These are phyloP conservation scores for Podaxis mareebaensis DNA, from an alignment of 768 basidiomycete species.

Conservation along the genomic window DNA sequence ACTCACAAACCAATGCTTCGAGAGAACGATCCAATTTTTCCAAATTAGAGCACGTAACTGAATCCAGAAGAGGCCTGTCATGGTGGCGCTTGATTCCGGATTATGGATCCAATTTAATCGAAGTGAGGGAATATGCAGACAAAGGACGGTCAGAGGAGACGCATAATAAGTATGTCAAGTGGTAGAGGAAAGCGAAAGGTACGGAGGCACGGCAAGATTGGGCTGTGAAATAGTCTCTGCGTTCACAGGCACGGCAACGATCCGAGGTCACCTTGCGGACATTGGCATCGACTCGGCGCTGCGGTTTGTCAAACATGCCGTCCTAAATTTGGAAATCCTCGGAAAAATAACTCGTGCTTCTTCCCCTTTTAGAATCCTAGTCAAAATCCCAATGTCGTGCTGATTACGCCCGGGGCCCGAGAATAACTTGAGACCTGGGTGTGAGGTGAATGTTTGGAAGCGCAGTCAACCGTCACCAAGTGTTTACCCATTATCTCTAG, in stretches of 20 bases:
- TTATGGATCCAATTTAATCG: background rate
- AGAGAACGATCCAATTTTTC: conserved; percentile 78
- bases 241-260: background rate
- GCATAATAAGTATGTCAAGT: background rate
- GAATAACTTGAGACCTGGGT: background rate
- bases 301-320: background rate
- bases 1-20: conserved; percentile 64
- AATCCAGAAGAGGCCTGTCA: conserved; percentile 51
- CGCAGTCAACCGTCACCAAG: background rate
- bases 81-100: conserved; percentile 14
- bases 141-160: background rate
- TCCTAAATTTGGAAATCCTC: background rate
- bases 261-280: background rate
- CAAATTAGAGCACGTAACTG: conserved; percentile 62
- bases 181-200: conserved; percentile 1
- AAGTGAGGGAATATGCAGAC: background rate
- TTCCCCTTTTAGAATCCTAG: conserved; percentile 6
- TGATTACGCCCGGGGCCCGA: conserved; percentile 16
- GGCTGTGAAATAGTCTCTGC: conserved; percentile 6
- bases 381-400: conserved; percentile 5
- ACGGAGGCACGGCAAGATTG: conserved; percentile 5
- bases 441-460: background rate
- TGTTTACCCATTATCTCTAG: background rate
- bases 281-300: conserved; percentile 6
- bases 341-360: background rate